Evolutionary conservation across 306 rosid species (phyloP), one percentile per base, ranked within the genome.

Genomic region (Medicago lupulina): DNA sequence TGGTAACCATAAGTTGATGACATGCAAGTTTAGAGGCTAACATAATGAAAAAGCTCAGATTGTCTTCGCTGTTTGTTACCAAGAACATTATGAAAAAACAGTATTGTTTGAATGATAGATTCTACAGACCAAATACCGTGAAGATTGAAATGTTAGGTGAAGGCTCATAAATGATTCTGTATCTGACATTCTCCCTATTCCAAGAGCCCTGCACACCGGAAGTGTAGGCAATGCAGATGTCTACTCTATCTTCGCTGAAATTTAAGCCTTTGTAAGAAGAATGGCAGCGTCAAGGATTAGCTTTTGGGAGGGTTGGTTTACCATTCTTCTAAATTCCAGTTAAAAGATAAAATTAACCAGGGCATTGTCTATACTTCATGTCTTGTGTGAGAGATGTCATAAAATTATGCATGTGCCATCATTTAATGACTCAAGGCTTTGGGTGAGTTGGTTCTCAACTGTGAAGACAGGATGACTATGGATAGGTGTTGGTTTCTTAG

Each of bases 401-500:
- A 17, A 41, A 18, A 66, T 66, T 21, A 66, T 41, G 71, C 71
- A 17, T 41, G 13, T 15, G 21, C 17, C 12, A 66, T 13, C 53
- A 41, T 41, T 39, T 18, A 19, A 40, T 66, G 41, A 23, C 38
- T 65, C 41, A 51, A 65, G 70, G 51, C 12, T 19, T 39, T 66
- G 10, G 54, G 53, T 12, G 71, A 40, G 54, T 13, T 14, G 19
- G n/a, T 19, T 55, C 55, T 13, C 47, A 21, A 40, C 23, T 14
- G 65, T 23, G 66, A 7, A 40, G 66, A 50, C 14, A n/a, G 71
- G 47, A 49, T 11, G 10, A 9, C 40, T 36, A 66, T 61, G 3
- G 44, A 34, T 61, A 7, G 40, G 53, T 14, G 53, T 47, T 70
- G 50, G 76, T 77, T 78, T 50, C 36, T 4, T 59, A 57, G 49